Evolutionary conservation across 1,139 yeast genomes (phyloP).

Genomic region (Debaryomyces subglobosus): DNA sequence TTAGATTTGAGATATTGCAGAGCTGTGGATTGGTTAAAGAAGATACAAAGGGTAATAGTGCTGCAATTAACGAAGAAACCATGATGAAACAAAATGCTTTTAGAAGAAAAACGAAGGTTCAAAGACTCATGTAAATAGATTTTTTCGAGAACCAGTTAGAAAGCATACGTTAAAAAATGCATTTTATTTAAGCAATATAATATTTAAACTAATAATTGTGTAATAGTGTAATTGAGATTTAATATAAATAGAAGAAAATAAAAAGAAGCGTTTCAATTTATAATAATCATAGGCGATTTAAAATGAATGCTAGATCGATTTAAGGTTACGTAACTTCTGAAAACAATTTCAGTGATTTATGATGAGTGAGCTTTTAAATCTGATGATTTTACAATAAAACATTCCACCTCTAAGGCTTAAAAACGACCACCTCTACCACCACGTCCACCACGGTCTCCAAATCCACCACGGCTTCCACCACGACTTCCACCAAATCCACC

Average conservation of each 20-base stretch:
- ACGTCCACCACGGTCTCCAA: conserved; percentile 18
- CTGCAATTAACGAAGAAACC: background rate
- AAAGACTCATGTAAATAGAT: background rate
- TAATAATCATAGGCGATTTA: conserved; percentile 3
- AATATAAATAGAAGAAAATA: conserved; percentile 6
- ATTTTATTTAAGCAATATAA: conserved; percentile 6
- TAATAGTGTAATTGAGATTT: conserved; percentile 1
- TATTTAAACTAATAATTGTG: conserved; percentile 1
- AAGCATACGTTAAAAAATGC: background rate
- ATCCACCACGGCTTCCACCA: conserved; percentile 45
- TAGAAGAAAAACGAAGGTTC: conserved; percentile 1
- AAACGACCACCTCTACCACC: conserved; percentile 21
- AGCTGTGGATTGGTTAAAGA: conserved; percentile 29
- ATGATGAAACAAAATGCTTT: background rate
- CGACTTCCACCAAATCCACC: conserved; percentile 42
- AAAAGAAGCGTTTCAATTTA: conserved; percentile 4
- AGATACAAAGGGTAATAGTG: background rate
- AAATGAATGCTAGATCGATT: background rate
- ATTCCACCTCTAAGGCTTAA: conserved; percentile 8
- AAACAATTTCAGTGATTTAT: background rate
- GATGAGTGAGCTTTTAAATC: background rate
- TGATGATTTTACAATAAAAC: background rate
- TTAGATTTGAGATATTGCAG: conserved; percentile 36
- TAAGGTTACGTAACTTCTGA: background rate
- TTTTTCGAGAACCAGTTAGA: background rate